A percentile compares a stretch with the other conserved stretches of the same genome.
Conservation (phyloP, 2,329 filamentous ascomycete genomes). For the Paramyrothecium sp. region DNA sequence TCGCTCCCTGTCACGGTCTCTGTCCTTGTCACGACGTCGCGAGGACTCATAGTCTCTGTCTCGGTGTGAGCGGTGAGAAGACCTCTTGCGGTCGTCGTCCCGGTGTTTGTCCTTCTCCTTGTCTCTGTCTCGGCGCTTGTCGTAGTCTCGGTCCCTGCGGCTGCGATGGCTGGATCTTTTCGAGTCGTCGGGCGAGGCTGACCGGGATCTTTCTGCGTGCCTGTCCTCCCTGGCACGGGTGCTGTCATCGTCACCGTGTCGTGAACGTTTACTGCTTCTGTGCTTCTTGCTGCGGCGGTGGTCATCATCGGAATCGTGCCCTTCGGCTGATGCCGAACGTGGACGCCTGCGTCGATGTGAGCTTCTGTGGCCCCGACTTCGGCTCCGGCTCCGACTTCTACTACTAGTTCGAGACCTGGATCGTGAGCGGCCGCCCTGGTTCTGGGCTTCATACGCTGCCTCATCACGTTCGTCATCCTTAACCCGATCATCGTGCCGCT, state of each 20-base stretch:
- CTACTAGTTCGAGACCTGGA: slow-evolving; percentile 34
- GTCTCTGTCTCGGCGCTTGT: slow-evolving; percentile 42
- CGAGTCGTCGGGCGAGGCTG: slow-evolving; percentile 60
- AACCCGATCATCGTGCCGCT: slow-evolving; percentile 31
- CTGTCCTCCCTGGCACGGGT: slow-evolving; percentile 33
- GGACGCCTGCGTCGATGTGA: slow-evolving; percentile 51
- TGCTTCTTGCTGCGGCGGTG: slow-evolving; percentile 50
- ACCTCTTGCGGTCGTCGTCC: slow-evolving; percentile 41
- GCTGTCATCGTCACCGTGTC: slow-evolving; percentile 33
- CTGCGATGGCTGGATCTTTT: slow-evolving; percentile 59
- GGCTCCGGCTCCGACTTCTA: slow-evolving; percentile 24
- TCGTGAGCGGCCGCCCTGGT: slow-evolving; percentile 24
- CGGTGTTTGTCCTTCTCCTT: slow-evolving; percentile 46
- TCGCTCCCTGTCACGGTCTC: slow-evolving; percentile 34
- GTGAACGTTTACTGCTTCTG: slow-evolving; percentile 37
- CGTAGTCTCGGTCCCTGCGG: slow-evolving; percentile 53
- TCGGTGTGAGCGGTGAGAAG: slow-evolving; percentile 39
- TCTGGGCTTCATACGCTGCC: slow-evolving; percentile 15
- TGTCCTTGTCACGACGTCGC: slow-evolving; percentile 34
- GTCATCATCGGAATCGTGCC: slow-evolving; percentile 46
- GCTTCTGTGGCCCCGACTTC: slow-evolving; percentile 44
- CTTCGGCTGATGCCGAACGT: slow-evolving; percentile 50
- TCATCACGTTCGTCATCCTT: slow-evolving; percentile 22
- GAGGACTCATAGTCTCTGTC: slow-evolving; percentile 37
- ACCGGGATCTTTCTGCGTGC: slow-evolving; percentile 58